Base-by-base conservation (phyloP, 2,329 filamentous ascomycete species). In the Berkeleyomyces basicola region DNA sequence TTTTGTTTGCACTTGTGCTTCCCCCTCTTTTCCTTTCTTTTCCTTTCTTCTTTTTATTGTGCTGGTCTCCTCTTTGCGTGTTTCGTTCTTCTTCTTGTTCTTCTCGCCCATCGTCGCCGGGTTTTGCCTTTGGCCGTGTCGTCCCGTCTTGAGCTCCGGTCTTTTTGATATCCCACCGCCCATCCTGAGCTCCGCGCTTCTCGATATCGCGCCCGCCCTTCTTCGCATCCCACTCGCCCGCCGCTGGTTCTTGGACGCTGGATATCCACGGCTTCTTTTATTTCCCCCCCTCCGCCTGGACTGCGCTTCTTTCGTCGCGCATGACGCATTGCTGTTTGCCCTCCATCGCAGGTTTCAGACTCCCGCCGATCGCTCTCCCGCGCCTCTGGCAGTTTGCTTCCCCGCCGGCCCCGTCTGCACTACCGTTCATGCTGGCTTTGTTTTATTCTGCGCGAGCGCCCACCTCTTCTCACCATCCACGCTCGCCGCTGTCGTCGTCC, bases 1-100 rank as follows among this genome's bases (percentile, higher is more conserved):
- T 39, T 11, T n/a, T 16, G 46, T 10, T 47, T 47, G 7, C 39
- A 31, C n/a, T 62, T 10, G 39, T 31, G 46, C 42, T 42, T 47
- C 10, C 36, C 23, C 42, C 51, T 40, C 14, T 51, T n/a, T 7
- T 49, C 23, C 44, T 47, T 44, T 46, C 58, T 44, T 59, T 40
- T 47, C 47, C 44, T 46, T 59, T 60, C 51, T 23, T 23, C 23
- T 23, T 23, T 23, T 23, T 2, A 23, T 23, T 23, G 23, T 23
- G 23, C 23, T 23, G 23, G 23, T 23, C 23, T 23, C 23, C 23
- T 23, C 23, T 63, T 65, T 31, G 46, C 36, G 55, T 55, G 62
- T 40, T 63, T 64, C 59, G 46, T 61, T 31, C 39, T 64, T 63
- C 65, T 58, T 65, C 62, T 14, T 51, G 49, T 58, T 64, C 66